A percentile compares a stretch with the other conserved stretches of the same genome.
Evolutionary conservation across 2,329 filamentous ascomycete genomes (phyloP).

Genomic region (Fusarium protoensiforme): DNA sequence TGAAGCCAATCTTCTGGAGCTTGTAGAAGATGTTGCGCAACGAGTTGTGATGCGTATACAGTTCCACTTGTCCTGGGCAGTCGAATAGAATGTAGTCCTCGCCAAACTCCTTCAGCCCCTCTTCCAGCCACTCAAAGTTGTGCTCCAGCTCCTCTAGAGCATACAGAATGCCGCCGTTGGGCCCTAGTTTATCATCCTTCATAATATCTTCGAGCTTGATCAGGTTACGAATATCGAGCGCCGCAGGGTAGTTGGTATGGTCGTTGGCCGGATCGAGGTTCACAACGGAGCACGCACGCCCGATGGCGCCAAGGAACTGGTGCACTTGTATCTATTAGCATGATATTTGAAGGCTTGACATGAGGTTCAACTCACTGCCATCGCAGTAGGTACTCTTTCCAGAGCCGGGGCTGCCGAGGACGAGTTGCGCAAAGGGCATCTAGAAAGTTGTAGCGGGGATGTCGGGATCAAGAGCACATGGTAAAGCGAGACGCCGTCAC

Average conservation of each 20-base stretch:
- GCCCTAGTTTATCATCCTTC: conserved; percentile 88
- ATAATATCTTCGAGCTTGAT: conserved; percentile 96
- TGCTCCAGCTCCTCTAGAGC: conserved; percentile 95
- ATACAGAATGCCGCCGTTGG: conserved; percentile 92
- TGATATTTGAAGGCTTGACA: background rate
- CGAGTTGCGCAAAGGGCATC: conserved; percentile 79
- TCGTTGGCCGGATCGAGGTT: conserved; percentile 99
- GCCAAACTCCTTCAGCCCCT: conserved; percentile 80
- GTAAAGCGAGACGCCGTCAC: conserved; percentile 2
- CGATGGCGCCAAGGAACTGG: conserved; percentile 96
- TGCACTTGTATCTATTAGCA: conserved; percentile 69
- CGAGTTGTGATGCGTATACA: conserved; percentile 95
- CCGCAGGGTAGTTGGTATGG: conserved; percentile 86
- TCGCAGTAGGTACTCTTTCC: conserved; percentile 99
- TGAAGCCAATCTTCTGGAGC: conserved; percentile 90
- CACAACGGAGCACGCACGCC: conserved; percentile 91
- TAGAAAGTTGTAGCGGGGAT: conserved; percentile 31
- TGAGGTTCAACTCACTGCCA: conserved; percentile 72
- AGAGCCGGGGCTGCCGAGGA: conserved; percentile 92
- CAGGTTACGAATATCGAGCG: conserved; percentile 88
- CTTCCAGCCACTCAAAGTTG: conserved; percentile 92
- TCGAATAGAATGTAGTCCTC: conserved; percentile 97
- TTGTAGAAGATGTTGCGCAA: conserved; percentile 91
- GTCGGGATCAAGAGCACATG: conserved; percentile 41
- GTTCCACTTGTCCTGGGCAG: conserved; percentile 95